Conservation (phyloP, 1,284 basidiomycete species). For the Boletus calvinii region DNA sequence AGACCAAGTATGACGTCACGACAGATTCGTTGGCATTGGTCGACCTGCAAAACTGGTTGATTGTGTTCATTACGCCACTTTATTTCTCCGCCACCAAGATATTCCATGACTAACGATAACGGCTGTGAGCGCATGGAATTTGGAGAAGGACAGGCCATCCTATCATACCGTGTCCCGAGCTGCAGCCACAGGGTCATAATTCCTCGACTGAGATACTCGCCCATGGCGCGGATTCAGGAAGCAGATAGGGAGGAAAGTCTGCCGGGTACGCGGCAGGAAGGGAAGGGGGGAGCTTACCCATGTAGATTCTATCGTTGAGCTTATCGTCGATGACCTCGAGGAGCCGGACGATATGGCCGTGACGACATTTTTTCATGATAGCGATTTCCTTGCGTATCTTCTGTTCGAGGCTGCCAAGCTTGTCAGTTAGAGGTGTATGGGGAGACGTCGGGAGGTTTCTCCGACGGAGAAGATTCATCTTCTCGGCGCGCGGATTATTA, state of each 20-base stretch:
- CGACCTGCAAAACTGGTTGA: slow-evolving; percentile 77
- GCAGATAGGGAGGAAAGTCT: slow-evolving; percentile 22
- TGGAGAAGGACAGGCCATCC: slow-evolving; percentile 18
- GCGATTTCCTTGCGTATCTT: slow-evolving; percentile 92
- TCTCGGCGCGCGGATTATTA: slow-evolving; percentile 52
- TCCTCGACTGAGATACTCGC: slow-evolving; percentile 24
- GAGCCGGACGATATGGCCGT: slow-evolving; percentile 89
- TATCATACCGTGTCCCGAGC: slow-evolving; percentile 34
- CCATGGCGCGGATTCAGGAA: slow-evolving; percentile 21
- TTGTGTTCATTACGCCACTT: slow-evolving; percentile 73
- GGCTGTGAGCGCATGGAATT: slow-evolving; percentile 20
- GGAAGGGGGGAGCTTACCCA: slow-evolving; percentile 64
- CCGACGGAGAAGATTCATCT: slow-evolving; percentile 61
- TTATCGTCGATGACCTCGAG: slow-evolving; percentile 96
- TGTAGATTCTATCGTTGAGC: slow-evolving; percentile 86
- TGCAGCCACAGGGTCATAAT: slow-evolving; percentile 35
- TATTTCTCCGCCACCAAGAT: slow-evolving; percentile 92
- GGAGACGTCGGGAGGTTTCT: slow-evolving; percentile 51
- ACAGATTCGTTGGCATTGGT: slow-evolving; percentile 83
- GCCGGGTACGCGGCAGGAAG: slow-evolving; percentile 15
- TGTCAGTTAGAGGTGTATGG: slow-evolving; percentile 56
- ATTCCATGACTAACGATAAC: slow-evolving; percentile 79
- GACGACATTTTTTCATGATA: slow-evolving; percentile 95
- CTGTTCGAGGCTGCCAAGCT: slow-evolving; percentile 69
- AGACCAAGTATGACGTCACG: slow-evolving; percentile 92